phyloP scores from a whole-genome alignment of 345 rosid genomes.

The Camelina sativa region DNA sequence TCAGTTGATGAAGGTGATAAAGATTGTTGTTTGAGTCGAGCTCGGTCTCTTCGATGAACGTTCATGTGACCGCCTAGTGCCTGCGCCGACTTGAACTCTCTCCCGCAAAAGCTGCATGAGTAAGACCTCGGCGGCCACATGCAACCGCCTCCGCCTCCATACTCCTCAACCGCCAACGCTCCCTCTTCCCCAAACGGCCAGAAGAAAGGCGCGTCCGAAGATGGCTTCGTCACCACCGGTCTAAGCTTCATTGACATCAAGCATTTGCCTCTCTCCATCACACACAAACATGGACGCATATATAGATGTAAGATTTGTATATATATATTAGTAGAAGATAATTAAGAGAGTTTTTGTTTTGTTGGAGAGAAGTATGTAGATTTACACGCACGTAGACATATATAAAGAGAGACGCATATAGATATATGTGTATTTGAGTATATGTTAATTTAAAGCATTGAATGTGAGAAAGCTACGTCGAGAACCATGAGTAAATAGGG shows the following conservation, averaged over 20 bases:
- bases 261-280: slow-evolving; percentile 40
- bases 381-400: slow-evolving; percentile 29
- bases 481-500: slow-evolving; percentile 45
- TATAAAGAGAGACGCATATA: slow-evolving; percentile 39
- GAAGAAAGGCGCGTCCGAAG: slow-evolving; percentile 20
- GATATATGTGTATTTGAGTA: background rate
- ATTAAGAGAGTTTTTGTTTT: background rate
- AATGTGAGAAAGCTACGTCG: slow-evolving; percentile 37
- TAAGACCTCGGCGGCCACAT: slow-evolving; percentile 61
- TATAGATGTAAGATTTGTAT: background rate
- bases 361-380: slow-evolving; percentile 21
- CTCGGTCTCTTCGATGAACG: slow-evolving; percentile 58
- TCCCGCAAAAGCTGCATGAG: slow-evolving; percentile 52
- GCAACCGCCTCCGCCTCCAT: slow-evolving; percentile 46
- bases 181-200: slow-evolving; percentile 48
- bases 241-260: slow-evolving; percentile 42
- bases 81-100: slow-evolving; percentile 64
- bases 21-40: slow-evolving; percentile 47
- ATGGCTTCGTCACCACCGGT: slow-evolving; percentile 26
- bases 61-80: slow-evolving; percentile 67
- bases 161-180: slow-evolving; percentile 71
- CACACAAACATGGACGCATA: slow-evolving; percentile 25
- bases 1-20: slow-evolving; percentile 44
- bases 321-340: slow-evolving; percentile 3
- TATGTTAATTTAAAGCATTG: slow-evolving; percentile 45